Evolutionary conservation across 1,284 basidiomycete genomes (phyloP).

Genomic region (Mycosarcoma maydis): DNA sequence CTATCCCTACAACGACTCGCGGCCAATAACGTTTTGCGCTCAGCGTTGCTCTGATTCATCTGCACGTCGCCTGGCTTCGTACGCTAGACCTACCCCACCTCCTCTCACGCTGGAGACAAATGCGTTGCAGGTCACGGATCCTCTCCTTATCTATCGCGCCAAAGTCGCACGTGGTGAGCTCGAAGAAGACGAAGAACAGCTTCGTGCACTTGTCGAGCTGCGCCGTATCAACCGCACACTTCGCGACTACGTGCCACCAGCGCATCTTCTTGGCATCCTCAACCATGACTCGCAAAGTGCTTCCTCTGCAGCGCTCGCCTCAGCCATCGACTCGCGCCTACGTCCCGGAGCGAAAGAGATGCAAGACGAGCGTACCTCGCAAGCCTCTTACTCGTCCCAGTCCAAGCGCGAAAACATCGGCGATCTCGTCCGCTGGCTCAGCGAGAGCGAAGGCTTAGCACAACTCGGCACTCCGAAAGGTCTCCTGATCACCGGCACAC

Average conservation of each 20-base stretch:
- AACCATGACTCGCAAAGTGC: constrained; percentile 23
- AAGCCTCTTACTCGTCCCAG: not conserved
- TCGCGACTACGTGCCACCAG: constrained; percentile 71
- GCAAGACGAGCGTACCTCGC: constrained; percentile 11
- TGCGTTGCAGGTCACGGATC: constrained; percentile 53
- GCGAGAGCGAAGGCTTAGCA: constrained; percentile 74
- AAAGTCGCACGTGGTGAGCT: constrained; percentile 72
- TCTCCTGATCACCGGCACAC: constrained; percentile 71
- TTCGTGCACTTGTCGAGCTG: constrained; percentile 74
- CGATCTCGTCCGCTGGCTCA: constrained; percentile 71
- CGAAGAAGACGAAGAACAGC: constrained; percentile 75
- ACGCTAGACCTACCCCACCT: constrained; percentile 10
- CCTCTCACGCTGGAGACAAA: constrained; percentile 8
- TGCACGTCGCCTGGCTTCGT: constrained; percentile 6
- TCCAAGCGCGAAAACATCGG: constrained; percentile 42
- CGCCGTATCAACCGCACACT: constrained; percentile 70
- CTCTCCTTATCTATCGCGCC: constrained; percentile 56
- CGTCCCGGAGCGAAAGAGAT: constrained; percentile 14
- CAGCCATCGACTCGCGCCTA: constrained; percentile 20
- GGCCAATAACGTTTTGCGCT: too few species aligned
- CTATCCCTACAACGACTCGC: not conserved
- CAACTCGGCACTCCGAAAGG: constrained; percentile 73
- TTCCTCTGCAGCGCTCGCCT: constrained; percentile 25
- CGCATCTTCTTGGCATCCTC: constrained; percentile 61
- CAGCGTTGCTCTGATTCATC: not conserved